A percentile compares a stretch with the other conserved stretches of the same genome.
Evolutionary conservation across 2,329 filamentous ascomycete genomes (phyloP).

Genomic region (Sclerotinia glacialis): DNA sequence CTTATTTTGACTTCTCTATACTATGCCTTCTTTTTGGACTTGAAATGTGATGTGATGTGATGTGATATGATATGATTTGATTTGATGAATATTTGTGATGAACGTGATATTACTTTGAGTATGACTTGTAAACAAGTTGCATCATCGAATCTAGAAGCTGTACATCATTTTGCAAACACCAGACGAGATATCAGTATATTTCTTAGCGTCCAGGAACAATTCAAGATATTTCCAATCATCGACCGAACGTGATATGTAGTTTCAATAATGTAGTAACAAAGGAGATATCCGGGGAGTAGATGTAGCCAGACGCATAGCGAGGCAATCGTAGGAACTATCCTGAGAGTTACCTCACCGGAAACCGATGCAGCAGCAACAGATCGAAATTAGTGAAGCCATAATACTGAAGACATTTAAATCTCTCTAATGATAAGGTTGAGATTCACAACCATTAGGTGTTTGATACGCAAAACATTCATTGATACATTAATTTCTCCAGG

Average conservation of each 20-base stretch:
- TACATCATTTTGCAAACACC: background rate
- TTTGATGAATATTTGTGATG: background rate
- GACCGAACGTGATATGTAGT: background rate
- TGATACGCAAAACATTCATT: background rate
- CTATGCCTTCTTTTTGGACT: background rate
- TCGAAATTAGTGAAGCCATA: background rate
- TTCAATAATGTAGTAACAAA: background rate
- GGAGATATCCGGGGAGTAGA: background rate
- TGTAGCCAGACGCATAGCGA: background rate
- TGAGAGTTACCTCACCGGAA: background rate
- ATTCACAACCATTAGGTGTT: background rate
- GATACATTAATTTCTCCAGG: background rate
- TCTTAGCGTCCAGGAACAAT: background rate
- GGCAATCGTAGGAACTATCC: background rate
- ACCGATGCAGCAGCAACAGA: background rate
- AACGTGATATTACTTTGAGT: background rate
- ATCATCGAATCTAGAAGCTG: background rate
- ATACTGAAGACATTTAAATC: background rate
- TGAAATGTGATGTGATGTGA: constrained; percentile 5
- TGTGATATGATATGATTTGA: background rate
- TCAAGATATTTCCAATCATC: background rate
- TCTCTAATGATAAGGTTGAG: background rate
- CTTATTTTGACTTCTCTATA: constrained; percentile 20
- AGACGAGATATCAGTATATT: background rate
- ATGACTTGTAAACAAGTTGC: background rate